These are phyloP conservation scores for Paspalum notatum DNA, from an alignment of 176 grass and related monocot genomes.

Conservation along the genomic window DNA sequence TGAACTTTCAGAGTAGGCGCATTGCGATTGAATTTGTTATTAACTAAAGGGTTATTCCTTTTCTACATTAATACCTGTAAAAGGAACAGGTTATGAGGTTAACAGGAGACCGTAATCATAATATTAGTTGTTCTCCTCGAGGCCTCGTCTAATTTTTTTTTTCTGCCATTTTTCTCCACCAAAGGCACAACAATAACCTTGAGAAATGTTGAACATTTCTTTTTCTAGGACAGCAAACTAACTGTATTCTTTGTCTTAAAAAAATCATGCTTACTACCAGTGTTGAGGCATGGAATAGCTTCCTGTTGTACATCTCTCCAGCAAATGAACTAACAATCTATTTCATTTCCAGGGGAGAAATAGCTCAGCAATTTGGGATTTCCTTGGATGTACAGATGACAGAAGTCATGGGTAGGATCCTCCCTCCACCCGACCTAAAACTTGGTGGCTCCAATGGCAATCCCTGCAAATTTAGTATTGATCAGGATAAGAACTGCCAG, in stretches of 20 bases:
- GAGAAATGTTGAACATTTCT: neutral
- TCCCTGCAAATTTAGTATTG: conserved; percentile 24
- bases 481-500: conserved; percentile 33
- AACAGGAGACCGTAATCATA: no score
- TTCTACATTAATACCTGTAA: neutral
- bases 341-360: conserved; percentile 56
- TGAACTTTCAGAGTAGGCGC: neutral
- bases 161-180: conserved; percentile 8
- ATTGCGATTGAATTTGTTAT: neutral
- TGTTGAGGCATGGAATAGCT: no score
- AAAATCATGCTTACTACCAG: neutral
- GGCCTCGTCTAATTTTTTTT: neutral
- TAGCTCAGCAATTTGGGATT: conserved; percentile 51
- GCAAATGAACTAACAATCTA: conserved; percentile 20
- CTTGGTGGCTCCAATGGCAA: conserved; percentile 34
- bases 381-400: conserved; percentile 57
- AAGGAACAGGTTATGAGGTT: no score
- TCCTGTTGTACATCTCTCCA: no score
- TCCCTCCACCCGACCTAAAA: conserved; percentile 51
- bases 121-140: neutral
- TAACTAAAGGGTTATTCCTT: neutral
- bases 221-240: neutral
- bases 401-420: conserved; percentile 54
- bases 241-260: neutral
- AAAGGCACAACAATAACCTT: neutral